Evolutionary conservation across 495 filamentous ascomycete genomes (phyloP).

Genomic region (Penicillium riverlandense): DNA sequence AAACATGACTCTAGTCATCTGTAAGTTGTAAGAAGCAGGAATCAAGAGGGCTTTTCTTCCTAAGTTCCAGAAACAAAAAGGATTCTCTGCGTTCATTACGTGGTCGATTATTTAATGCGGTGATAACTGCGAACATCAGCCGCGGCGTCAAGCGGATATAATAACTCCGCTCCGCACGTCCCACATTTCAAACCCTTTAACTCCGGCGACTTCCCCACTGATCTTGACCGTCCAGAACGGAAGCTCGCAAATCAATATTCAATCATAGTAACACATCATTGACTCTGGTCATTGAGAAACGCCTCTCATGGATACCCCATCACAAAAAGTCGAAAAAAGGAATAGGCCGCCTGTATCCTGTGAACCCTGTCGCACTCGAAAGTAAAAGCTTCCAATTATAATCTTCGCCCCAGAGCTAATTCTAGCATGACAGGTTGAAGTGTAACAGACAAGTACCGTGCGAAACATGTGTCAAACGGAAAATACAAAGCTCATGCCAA

Average conservation of each 20-base stretch:
- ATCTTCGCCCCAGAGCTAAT: not conserved
- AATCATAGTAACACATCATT: no score
- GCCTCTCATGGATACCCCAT: not conserved
- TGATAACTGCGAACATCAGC: no score
- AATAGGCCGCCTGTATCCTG: conserved; percentile 35
- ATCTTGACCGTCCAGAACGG: no score
- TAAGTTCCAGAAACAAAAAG: no score
- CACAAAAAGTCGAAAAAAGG: conserved; percentile 17
- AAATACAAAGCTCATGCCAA: conserved; percentile 29
- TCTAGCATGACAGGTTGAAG: conserved; percentile 25
- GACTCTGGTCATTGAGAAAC: not conserved
- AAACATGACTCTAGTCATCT: no score
- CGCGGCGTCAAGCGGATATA: conserved; percentile 3
- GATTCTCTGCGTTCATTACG: no score
- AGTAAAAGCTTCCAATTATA: conserved; percentile 7
- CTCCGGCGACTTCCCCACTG: no score
- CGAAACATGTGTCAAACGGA: conserved; percentile 38
- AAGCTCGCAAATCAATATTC: no score
- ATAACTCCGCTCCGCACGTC: conserved; percentile 3
- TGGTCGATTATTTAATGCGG: no score
- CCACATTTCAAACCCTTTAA: no score
- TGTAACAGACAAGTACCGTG: conserved; percentile 39
- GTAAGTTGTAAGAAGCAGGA: no score
- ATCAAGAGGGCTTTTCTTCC: no score
- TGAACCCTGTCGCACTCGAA: conserved; percentile 32